Evolutionary conservation across 805 yeast species (phyloP).

Genomic region (Lachancea lanzarotensis): DNA sequence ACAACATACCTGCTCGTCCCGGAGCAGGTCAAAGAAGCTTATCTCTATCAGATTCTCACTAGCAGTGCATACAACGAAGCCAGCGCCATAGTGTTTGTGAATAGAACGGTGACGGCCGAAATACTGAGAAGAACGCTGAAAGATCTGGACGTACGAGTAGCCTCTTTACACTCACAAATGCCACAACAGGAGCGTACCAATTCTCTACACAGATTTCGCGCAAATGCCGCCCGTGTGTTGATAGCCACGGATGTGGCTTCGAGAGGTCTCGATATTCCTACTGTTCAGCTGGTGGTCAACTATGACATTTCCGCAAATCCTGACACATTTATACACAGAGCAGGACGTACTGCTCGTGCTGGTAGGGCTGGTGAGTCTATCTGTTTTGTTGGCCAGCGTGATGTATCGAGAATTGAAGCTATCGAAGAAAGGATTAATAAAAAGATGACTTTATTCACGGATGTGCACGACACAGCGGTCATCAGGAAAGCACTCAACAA

Average conservation of each 20-base stretch:
- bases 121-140: constrained; percentile 70
- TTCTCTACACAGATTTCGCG: constrained; percentile 86
- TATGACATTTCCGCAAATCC: constrained; percentile 94
- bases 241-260: constrained; percentile 97
- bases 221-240: constrained; percentile 86
- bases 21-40: constrained; percentile 83
- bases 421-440: constrained; percentile 80
- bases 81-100: constrained; percentile 83
- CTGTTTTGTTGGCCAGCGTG: constrained; percentile 78
- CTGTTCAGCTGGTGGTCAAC: constrained; percentile 82
- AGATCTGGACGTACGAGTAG: constrained; percentile 67
- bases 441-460: constrained; percentile 70
- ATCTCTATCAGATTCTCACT: constrained; percentile 61
- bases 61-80: constrained; percentile 55
- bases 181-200: constrained; percentile 87
- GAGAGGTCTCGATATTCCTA: constrained; percentile 94
- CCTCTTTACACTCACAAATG: constrained; percentile 92
- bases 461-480: constrained; percentile 67
- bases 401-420: constrained; percentile 70
- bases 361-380: constrained; percentile 83
- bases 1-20: constrained; percentile 73
- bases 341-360: constrained; percentile 99
- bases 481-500: constrained; percentile 64
- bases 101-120: constrained; percentile 87
- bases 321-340: constrained; percentile 93